These are phyloP conservation scores for Cantharellus anzutake DNA, from an alignment of 768 basidiomycete genomes.

Conservation along the genomic window DNA sequence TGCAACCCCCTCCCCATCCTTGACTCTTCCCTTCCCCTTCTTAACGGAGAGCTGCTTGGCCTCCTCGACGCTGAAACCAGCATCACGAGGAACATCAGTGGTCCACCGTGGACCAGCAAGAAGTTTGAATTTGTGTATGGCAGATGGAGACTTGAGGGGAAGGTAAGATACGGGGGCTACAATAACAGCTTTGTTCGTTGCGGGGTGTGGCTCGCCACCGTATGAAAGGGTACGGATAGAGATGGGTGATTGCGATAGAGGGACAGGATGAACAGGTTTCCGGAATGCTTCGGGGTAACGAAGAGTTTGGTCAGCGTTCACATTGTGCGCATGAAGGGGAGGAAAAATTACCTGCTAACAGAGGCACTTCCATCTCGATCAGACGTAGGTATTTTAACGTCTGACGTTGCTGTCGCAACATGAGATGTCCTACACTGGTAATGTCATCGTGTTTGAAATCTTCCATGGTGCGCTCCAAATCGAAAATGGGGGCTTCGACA, in stretches of 20 bases:
- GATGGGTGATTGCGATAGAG: slow-evolving; percentile 30
- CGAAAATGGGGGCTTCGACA: not conserved
- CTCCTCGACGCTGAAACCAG: slow-evolving; percentile 27
- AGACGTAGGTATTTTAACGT: slow-evolving; percentile 61
- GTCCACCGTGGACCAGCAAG: slow-evolving; percentile 83
- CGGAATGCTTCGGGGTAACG: slow-evolving; percentile 39
- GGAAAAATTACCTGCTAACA: slow-evolving; percentile 46
- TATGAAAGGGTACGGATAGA: slow-evolving; percentile 61
- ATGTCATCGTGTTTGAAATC: slow-evolving; percentile 35
- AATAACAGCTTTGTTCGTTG: slow-evolving; percentile 46
- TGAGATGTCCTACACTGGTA: slow-evolving; percentile 48
- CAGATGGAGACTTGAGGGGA: slow-evolving; percentile 40
- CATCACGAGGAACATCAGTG: slow-evolving; percentile 46
- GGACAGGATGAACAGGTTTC: slow-evolving; percentile 58
- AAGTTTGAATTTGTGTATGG: slow-evolving; percentile 70
- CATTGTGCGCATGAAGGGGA: slow-evolving; percentile 5
- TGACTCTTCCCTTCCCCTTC: not conserved
- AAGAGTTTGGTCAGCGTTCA: slow-evolving; percentile 1
- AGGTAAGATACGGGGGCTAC: slow-evolving; percentile 58
- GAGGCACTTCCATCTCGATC: slow-evolving; percentile 77
- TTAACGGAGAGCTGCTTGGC: slow-evolving; percentile 5
- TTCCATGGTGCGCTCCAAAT: not conserved
- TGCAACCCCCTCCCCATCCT: slow-evolving; percentile 12
- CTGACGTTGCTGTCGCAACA: slow-evolving; percentile 55
- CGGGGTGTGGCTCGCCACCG: slow-evolving; percentile 59